These are phyloP conservation scores for Mortierella alpina DNA, from an alignment of 192 early-diverging fungal genomes.

Conservation along the genomic window DNA sequence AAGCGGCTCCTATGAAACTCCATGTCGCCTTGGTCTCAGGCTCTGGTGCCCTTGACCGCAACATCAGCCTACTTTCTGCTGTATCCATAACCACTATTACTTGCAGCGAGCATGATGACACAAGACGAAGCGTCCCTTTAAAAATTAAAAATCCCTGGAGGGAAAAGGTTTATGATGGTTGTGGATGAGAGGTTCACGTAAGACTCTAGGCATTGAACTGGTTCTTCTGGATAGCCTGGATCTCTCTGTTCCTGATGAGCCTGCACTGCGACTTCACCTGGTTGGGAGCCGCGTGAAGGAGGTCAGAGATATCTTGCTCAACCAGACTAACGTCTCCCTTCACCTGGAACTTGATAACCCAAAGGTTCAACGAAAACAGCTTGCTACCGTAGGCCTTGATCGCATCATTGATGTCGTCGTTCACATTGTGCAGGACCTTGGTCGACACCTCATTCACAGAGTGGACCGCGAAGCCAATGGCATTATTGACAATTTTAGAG, in stretches of 20 bases:
- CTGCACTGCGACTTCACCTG: neutral
- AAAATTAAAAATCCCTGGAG: neutral
- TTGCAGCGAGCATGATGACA: too few relatives aligned
- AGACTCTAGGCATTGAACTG: neutral
- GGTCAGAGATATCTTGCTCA: too few relatives aligned
- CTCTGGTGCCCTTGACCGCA: too few relatives aligned
- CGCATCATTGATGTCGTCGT: neutral
- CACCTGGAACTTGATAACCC: slow-evolving; percentile 4
- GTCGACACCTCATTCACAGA: neutral
- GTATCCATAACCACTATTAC: too few relatives aligned
- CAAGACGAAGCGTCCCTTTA: too few relatives aligned
- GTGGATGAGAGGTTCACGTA: neutral
- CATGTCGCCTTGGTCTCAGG: too few relatives aligned
- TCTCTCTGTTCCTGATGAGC: neutral
- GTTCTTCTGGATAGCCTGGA: neutral
- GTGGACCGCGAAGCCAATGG: neutral
- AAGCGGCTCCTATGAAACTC: too few relatives aligned
- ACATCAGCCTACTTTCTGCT: too few relatives aligned
- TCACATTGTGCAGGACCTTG: neutral
- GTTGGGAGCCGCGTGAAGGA: neutral
- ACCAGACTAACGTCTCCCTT: neutral
- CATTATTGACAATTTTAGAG: slow-evolving; percentile 2
- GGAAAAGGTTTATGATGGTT: neutral
- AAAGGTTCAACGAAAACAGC: slow-evolving; percentile 9
- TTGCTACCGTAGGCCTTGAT: slow-evolving; percentile 1